Conservation (phyloP, 2,329 filamentous ascomycete genomes). For the Onygenales sp. region DNA sequence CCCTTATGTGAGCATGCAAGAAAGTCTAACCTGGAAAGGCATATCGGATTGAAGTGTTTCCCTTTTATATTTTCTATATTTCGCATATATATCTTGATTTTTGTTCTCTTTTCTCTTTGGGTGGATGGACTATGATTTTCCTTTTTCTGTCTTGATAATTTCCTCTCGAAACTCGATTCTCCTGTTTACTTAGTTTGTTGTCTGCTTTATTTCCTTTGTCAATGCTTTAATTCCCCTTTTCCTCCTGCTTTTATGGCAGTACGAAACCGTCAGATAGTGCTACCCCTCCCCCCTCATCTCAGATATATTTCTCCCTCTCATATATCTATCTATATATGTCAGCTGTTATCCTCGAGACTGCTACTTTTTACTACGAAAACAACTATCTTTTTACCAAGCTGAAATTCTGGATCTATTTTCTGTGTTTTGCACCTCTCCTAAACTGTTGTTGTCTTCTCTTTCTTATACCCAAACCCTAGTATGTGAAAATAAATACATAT, state of each 20-base stretch:
- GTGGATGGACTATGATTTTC: background rate
- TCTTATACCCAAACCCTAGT: too few species aligned
- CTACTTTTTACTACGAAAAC: too few species aligned
- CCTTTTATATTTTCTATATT: constrained; percentile 31
- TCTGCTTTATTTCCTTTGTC: background rate
- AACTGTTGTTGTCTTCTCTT: too few species aligned
- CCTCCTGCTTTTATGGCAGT: background rate
- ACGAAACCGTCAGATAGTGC: background rate
- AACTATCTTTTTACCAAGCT: too few species aligned
- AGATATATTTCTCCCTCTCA: background rate
- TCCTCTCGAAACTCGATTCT: background rate
- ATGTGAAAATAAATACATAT: too few species aligned
- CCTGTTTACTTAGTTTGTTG: background rate
- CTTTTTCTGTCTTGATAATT: background rate
- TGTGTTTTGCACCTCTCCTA: too few species aligned
- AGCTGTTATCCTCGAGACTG: too few species aligned
- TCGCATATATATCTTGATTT: constrained; percentile 20
- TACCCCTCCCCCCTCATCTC: background rate
- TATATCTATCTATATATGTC: background rate
- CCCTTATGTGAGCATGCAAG: constrained; percentile 31
- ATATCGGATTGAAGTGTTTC: constrained; percentile 18
- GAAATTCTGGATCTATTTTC: too few species aligned
- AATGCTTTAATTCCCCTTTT: background rate
- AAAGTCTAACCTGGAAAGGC: constrained; percentile 29
- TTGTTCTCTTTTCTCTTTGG: background rate